Evolutionary conservation across 331 rosid species (phyloP).

Genomic region (Saraca asoca): DNA sequence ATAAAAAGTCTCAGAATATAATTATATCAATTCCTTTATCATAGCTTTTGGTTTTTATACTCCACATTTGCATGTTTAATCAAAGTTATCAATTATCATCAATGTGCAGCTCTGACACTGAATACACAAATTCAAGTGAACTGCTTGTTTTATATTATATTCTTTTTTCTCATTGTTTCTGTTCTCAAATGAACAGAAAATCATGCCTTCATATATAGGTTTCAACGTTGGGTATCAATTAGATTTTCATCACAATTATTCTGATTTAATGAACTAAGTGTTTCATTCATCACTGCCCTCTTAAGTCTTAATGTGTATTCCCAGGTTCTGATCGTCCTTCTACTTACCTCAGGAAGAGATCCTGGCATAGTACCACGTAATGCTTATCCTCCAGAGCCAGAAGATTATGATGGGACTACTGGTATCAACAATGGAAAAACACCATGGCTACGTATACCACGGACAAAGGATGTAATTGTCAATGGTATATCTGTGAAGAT

Average conservation of each 20-base stretch:
- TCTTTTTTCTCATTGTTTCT: background rate
- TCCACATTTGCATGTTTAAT: background rate
- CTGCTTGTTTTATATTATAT: background rate
- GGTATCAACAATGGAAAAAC: conserved; percentile 40
- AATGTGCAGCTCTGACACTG: background rate
- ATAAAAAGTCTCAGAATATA: background rate
- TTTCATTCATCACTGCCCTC: conserved; percentile 22
- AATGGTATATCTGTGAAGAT: conserved; percentile 55
- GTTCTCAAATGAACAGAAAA: background rate
- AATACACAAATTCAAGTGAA: background rate
- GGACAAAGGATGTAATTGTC: conserved; percentile 55
- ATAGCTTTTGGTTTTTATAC: background rate
- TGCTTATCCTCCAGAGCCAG: conserved; percentile 58
- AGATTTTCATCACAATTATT: conserved; percentile 5
- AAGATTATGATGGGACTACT: conserved; percentile 40
- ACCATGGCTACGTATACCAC: conserved; percentile 46
- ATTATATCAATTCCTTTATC: background rate
- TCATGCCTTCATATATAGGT: background rate
- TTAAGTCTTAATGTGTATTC: conserved; percentile 26
- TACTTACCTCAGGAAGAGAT: conserved; percentile 74
- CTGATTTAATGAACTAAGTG: conserved; percentile 7
- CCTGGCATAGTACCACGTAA: conserved; percentile 80
- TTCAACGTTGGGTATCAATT: background rate
- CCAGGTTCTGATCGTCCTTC: conserved; percentile 64
- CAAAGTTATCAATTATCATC: conserved; percentile 1